Evolutionary conservation across 129 eudicot genomes (phyloP).

Genomic region (Lactuca sativa): DNA sequence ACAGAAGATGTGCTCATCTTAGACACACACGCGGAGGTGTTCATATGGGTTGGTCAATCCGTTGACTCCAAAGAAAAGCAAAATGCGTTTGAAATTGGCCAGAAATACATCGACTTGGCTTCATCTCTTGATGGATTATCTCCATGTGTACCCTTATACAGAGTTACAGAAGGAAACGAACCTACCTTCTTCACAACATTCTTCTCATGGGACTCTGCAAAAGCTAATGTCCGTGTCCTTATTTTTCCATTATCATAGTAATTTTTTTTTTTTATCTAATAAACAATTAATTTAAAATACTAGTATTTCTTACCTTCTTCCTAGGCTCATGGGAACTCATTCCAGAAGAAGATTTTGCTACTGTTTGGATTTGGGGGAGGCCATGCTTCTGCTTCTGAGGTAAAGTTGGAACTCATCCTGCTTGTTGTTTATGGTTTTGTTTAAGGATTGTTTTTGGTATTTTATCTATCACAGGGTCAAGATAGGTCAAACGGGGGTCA

Average conservation of each 20-base stretch:
- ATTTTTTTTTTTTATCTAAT: no score
- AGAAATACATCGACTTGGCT: constrained; percentile 87
- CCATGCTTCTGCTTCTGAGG: constrained; percentile 66
- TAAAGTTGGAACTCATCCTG: constrained; percentile 16
- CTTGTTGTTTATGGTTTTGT: constrained; percentile 1
- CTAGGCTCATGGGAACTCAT: constrained; percentile 93
- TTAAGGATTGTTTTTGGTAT: constrained; percentile 1
- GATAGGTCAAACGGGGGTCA: constrained; percentile 60
- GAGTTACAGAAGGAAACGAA: constrained; percentile 89
- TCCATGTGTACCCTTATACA: constrained; percentile 75
- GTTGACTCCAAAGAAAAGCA: constrained; percentile 85
- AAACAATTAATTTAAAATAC: no score
- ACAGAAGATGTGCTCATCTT: constrained; percentile 89
- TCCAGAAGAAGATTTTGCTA: constrained; percentile 86
- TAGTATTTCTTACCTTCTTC: no score
- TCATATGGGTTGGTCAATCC: constrained; percentile 96
- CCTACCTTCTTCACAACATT: constrained; percentile 90
- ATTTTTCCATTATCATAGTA: neutral
- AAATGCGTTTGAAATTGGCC: constrained; percentile 77
- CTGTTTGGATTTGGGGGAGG: constrained; percentile 87
- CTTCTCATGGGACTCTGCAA: constrained; percentile 94
- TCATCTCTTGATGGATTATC: constrained; percentile 82
- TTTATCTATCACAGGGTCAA: constrained; percentile 33
- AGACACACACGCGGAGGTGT: constrained; percentile 91
- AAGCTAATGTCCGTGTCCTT: constrained; percentile 66